These are phyloP conservation scores for Boletus vermiculosoides DNA, from an alignment of 768 basidiomycete species.

Conservation along the genomic window DNA sequence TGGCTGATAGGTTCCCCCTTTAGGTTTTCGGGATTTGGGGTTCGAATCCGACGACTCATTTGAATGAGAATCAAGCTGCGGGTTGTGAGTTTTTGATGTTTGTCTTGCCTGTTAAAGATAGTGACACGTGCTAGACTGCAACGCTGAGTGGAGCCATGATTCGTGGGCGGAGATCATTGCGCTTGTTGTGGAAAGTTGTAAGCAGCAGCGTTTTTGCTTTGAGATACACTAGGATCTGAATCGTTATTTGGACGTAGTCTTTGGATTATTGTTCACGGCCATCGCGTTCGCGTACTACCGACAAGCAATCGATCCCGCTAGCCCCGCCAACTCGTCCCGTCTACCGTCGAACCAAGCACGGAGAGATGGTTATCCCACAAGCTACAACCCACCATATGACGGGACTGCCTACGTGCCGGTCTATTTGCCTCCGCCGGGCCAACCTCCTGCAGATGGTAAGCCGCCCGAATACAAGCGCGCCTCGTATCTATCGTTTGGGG, in stretches of 20 bases:
- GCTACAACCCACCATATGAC: slow-evolving; percentile 62
- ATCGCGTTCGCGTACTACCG: slow-evolving; percentile 72
- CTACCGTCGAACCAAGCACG: slow-evolving; percentile 39
- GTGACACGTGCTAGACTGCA: slow-evolving; percentile 54
- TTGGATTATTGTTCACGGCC: slow-evolving; percentile 60
- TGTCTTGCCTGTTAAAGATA: not conserved
- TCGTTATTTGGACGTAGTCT: slow-evolving; percentile 37
- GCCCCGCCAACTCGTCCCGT: slow-evolving; percentile 50
- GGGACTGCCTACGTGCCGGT: slow-evolving; percentile 30
- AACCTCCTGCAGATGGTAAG: slow-evolving; percentile 47
- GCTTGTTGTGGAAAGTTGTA: slow-evolving; percentile 59
- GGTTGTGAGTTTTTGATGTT: slow-evolving; percentile 40
- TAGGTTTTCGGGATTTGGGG: slow-evolving; percentile 57
- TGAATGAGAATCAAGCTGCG: slow-evolving; percentile 41
- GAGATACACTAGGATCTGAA: not conserved
- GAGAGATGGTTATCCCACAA: slow-evolving; percentile 41
- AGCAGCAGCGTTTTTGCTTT: slow-evolving; percentile 24
- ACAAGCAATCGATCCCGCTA: slow-evolving; percentile 69
- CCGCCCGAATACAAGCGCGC: slow-evolving; percentile 49
- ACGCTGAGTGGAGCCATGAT: slow-evolving; percentile 53
- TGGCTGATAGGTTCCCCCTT: slow-evolving; percentile 16
- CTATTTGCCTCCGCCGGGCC: slow-evolving; percentile 51
- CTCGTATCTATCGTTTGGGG: slow-evolving; percentile 29
- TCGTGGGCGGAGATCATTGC: slow-evolving; percentile 69
- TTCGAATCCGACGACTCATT: slow-evolving; percentile 31